These are phyloP conservation scores for Tylopilus sp. DNA, from an alignment of 768 basidiomycete genomes.

Conservation along the genomic window DNA sequence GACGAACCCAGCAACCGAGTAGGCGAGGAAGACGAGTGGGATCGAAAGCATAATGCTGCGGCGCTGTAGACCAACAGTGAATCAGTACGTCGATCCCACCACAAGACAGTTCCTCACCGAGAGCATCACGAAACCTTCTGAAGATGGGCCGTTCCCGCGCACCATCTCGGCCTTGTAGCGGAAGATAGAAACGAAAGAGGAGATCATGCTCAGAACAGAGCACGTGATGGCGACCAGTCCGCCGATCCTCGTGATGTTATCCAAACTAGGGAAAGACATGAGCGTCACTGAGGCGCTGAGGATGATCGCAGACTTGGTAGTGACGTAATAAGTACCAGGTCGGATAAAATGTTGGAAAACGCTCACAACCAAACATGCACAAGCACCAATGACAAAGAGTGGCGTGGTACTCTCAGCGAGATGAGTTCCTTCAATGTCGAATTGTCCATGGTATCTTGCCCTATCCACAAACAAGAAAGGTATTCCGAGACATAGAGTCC, in stretches of 20 bases:
- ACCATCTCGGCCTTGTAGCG: slow-evolving; percentile 66
- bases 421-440: slow-evolving; percentile 60
- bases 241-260: slow-evolving; percentile 57
- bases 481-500: slow-evolving; percentile 70
- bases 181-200: slow-evolving; percentile 67
- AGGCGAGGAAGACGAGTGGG: slow-evolving; percentile 70
- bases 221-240: slow-evolving; percentile 67
- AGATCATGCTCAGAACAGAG: slow-evolving; percentile 65
- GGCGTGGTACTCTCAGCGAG: slow-evolving; percentile 45
- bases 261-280: slow-evolving; percentile 73
- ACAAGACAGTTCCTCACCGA: slow-evolving; percentile 32
- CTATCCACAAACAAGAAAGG: slow-evolving; percentile 72
- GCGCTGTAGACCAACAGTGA: slow-evolving; percentile 29
- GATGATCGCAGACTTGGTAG: slow-evolving; percentile 66
- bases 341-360: slow-evolving; percentile 7
- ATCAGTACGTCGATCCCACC: slow-evolving; percentile 1
- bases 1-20: slow-evolving; percentile 67
- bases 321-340: slow-evolving; percentile 1
- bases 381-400: slow-evolving; percentile 61
- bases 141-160: slow-evolving; percentile 40
- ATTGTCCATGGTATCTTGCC: slow-evolving; percentile 39
- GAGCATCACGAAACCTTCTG: slow-evolving; percentile 57
- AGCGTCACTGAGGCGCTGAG: slow-evolving; percentile 81
- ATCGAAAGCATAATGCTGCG: slow-evolving; percentile 62
- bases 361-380: slow-evolving; percentile 63